Evolutionary conservation across 371 early-diverging fungal genomes (phyloP), one percentile per base, ranked within the genome.

Genomic region (Mucor plumbeus): DNA sequence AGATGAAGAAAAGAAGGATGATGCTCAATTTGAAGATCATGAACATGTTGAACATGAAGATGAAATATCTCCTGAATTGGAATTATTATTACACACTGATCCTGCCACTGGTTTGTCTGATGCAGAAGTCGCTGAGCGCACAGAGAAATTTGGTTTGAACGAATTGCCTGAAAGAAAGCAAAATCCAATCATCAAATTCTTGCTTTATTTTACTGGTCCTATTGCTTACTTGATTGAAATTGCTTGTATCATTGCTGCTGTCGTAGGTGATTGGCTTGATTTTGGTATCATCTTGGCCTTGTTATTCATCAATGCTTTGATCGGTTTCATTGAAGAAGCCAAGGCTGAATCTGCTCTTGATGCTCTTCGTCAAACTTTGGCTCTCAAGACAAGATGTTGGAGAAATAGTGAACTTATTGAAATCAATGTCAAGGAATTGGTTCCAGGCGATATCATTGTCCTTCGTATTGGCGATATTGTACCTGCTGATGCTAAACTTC

Each of bases 391-490:
- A 35, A 85, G 90, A 3, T 87, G 84, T 65, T 91, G 87, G 86
- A 84, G 97, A 67, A 86, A 94, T 71, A 88, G 90, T 41, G 72
- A 85, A 63, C 82, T 95, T 50, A 76, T 84, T 56, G 95, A 95
- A 65, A 82, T 95, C n/a, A 92, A 93, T 33, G 89, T 95, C 19
- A 78, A 77, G 54, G 82, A 86, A 15, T 80, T 95, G 10, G 90
- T 92, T 11, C 94, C 95, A 4, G 97, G 96, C 61, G 97, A 98
- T 74, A 73, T 97, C 36, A 87, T 98, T 63, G 89, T 91, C 13
- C 86, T 97, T 17, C 92, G 94, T 48, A 82, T 95, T 50, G 98
- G 98, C 61, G 96, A 96, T 75, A 95, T 95, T 70, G 81, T 97
- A 44, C 96, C 97, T 38, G 98, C 97, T 38, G 98, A 98, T 71